Evolutionary conservation across 2,329 filamentous ascomycete species (phyloP).

Genomic region (Graphilbum sp.): DNA sequence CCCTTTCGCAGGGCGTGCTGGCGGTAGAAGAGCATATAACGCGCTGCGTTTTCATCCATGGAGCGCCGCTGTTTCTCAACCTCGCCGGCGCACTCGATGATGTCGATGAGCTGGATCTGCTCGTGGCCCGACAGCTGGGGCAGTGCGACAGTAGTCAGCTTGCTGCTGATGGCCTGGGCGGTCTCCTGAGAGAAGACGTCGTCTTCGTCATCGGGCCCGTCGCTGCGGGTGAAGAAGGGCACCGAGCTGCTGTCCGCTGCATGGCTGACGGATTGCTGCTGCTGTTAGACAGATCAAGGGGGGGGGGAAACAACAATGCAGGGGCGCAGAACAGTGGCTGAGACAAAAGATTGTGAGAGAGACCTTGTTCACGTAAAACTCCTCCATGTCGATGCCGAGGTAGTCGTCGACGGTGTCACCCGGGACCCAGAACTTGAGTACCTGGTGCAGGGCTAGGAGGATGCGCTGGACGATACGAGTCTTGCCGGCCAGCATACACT

Average conservation of each 20-base stretch:
- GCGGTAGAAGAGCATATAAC: conserved; percentile 76
- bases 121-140: conserved; percentile 70
- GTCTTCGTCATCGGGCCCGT: conserved; percentile 33
- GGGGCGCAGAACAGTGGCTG: no score
- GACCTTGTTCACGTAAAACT: conserved; percentile 33
- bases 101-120: conserved; percentile 72
- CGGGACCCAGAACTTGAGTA: conserved; percentile 67
- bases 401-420: conserved; percentile 70
- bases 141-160: conserved; percentile 57
- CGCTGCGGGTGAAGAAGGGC: conserved; percentile 19
- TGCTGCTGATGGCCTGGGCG: conserved; percentile 56
- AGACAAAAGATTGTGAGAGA: no score
- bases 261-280: no score
- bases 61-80: conserved; percentile 78
- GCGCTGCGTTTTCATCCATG: conserved; percentile 76
- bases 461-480: conserved; percentile 53
- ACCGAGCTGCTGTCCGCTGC: conserved; percentile 6
- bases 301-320: no score
- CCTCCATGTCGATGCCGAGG: conserved; percentile 45
- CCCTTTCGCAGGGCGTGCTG: conserved; percentile 59
- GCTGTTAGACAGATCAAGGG: no score
- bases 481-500: conserved; percentile 75
- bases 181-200: conserved; percentile 55
- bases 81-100: conserved; percentile 67
- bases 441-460: conserved; percentile 54